Base-by-base conservation (phyloP, 352 stramenopile species). In the Globisporangium abappressorium region DNA sequence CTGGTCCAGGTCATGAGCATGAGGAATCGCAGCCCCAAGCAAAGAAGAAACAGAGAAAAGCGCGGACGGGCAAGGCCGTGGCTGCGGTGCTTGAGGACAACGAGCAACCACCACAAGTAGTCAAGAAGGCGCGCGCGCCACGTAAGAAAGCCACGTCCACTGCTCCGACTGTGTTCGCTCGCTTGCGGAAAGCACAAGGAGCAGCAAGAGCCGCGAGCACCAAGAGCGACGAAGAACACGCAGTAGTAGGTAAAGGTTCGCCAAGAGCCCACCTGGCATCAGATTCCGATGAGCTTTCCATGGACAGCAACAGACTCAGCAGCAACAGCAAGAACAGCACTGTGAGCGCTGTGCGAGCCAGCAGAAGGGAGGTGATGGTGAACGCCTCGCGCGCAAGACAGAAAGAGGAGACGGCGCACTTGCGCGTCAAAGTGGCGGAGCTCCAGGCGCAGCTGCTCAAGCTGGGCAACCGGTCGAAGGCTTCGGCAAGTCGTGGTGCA, bases 311-410 rank as follows among this genome's bases (percentile, higher is more conserved):
- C 12, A 46, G 38, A 7, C 14, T 12, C 38, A 46, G 38, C 14
- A 46, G 11, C 38, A 46, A 18, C 3, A 46, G 38, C 38, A 46
- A 46, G 12, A 46, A 47, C 15, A 7, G 41, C 7, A 55, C 47
- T 28, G 2, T 12, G n/a, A 55, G 15, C 3, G 47, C 47, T n/a
- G 14, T 20, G 47, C 3, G 2, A 28, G n/a, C 2, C 8, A 11
- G 1, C 7, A 49, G 41, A 22, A 7, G 33, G 26, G 28, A 36
- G 20, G 36, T 43, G 4, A 22, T 57, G 36, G 34, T 43, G 12
- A 85, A 85, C 68, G 76, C 78, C 62, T 83, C 78, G 0, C 63
- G 78, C 4, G 82, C 82, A 58, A 62, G 78, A 30, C 78, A 85
- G 66, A 82, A 82, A 55, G 78, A 85, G 46, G 78, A 85, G 62